phyloP scores from a whole-genome alignment of 148 eudicot genomes.

The Tetragonia tetragonoides region DNA sequence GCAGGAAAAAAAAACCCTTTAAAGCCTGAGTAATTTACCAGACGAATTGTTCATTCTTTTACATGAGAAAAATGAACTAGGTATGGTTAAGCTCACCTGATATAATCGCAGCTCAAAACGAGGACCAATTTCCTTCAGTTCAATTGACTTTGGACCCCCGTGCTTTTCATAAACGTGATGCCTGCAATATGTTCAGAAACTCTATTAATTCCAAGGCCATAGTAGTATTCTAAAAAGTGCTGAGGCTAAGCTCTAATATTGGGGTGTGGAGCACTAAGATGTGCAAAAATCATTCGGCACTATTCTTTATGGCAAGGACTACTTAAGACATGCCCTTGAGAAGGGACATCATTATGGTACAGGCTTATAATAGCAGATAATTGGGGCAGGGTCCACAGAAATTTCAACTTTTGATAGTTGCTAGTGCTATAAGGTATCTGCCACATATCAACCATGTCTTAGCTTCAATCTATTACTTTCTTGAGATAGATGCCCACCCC shows the following conservation, averaged over 20 bases:
- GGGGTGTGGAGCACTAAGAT: too few species aligned
- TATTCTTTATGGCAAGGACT: not conserved
- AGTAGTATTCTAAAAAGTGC: not conserved
- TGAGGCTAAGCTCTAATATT: not conserved
- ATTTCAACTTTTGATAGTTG: not conserved
- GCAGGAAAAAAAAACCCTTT: not conserved
- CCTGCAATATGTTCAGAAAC: slow-evolving; percentile 36
- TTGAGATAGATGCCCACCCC: not conserved
- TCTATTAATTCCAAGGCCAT: slow-evolving; percentile 2
- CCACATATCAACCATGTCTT: not conserved
- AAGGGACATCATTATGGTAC: too few species aligned
- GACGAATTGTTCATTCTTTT: not conserved
- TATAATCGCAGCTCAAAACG: slow-evolving; percentile 84
- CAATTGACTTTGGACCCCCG: slow-evolving; percentile 88
- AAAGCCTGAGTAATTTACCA: not conserved
- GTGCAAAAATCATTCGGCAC: too few species aligned
- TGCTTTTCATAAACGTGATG: slow-evolving; percentile 86
- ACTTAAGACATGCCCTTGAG: not conserved
- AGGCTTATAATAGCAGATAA: not conserved
- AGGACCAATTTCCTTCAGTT: slow-evolving; percentile 92
- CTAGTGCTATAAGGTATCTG: not conserved
- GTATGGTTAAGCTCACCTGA: slow-evolving; percentile 43
- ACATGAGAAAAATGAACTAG: not conserved
- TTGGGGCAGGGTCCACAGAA: not conserved
- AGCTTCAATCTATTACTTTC: not conserved